phyloP scores from a whole-genome alignment of 2,329 filamentous ascomycete genomes.

The Stemphylium vesicarium region DNA sequence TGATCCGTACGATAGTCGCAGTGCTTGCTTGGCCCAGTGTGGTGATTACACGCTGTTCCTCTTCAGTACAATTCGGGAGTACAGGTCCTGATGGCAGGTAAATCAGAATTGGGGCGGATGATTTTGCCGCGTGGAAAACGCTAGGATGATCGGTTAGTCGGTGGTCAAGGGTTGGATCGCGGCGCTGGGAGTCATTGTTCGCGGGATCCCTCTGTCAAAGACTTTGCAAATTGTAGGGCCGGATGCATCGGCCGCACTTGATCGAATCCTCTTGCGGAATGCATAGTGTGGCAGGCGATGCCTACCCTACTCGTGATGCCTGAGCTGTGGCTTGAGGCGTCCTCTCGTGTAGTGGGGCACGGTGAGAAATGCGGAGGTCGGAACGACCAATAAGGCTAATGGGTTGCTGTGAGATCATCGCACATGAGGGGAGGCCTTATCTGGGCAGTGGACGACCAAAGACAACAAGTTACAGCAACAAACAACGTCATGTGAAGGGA shows the following conservation, averaged over 20 bases:
- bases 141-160: slow-evolving; percentile 29
- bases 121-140: slow-evolving; percentile 40
- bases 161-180: no score
- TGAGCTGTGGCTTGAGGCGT: no score
- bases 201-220: no score
- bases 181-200: no score
- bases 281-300: not conserved
- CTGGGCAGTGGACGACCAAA: not conserved
- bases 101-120: slow-evolving; percentile 45
- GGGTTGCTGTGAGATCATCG: slow-evolving; percentile 11
- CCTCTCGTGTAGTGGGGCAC: not conserved
- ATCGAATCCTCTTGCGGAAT: not conserved
- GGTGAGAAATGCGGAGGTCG: not conserved
- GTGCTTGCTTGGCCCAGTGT: slow-evolving; percentile 46
- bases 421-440: slow-evolving; percentile 1
- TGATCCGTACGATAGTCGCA: slow-evolving; percentile 53
- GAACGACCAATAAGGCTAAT: not conserved
- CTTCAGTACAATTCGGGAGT: slow-evolving; percentile 25
- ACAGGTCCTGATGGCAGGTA: slow-evolving; percentile 55
- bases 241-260: not conserved
- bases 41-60: slow-evolving; percentile 43
- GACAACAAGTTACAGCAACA: not conserved
- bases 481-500: slow-evolving; percentile 3
- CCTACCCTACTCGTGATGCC: no score
- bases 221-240: not conserved